These are phyloP conservation scores for Fusarium mundagurra DNA, from an alignment of 2,329 filamentous ascomycete genomes.

Conservation along the genomic window DNA sequence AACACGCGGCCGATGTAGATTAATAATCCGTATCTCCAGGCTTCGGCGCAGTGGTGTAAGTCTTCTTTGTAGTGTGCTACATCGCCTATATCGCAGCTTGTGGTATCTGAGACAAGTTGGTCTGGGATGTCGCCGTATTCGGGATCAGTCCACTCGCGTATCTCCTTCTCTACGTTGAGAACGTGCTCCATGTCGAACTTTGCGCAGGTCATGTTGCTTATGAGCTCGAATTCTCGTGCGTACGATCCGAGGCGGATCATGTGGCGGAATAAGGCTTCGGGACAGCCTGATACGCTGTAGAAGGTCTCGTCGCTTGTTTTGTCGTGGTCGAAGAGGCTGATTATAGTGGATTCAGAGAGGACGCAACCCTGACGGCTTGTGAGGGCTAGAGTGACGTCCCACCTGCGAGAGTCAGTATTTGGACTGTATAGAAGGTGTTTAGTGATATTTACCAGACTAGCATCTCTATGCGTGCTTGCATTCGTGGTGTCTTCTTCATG, in stretches of 20 bases:
- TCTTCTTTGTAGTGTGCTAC: not conserved
- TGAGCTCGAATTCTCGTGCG: not conserved
- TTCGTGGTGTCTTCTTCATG: not conserved
- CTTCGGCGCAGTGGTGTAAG: not conserved
- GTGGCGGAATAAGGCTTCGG: not conserved
- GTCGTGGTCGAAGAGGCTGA: not conserved
- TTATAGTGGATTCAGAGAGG: not conserved
- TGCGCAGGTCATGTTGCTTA: not conserved
- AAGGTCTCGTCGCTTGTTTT: not conserved
- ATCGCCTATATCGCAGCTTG: not conserved
- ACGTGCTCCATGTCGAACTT: not conserved
- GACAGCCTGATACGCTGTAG: not conserved
- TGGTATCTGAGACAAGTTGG: not conserved
- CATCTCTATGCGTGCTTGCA: not conserved
- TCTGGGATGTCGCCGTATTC: not conserved
- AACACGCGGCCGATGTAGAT: not conserved
- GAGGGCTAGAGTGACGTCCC: not conserved
- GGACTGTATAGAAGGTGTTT: fast-evolving
- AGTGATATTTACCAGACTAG: not conserved
- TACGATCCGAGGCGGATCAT: not conserved
- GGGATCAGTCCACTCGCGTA: not conserved
- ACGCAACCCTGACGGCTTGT: not conserved
- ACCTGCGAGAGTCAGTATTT: fast-evolving
- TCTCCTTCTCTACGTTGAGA: not conserved
- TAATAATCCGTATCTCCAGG: not conserved